Evolutionary conservation across 805 yeast genomes (phyloP).

Genomic region (Barnettozyma populi): DNA sequence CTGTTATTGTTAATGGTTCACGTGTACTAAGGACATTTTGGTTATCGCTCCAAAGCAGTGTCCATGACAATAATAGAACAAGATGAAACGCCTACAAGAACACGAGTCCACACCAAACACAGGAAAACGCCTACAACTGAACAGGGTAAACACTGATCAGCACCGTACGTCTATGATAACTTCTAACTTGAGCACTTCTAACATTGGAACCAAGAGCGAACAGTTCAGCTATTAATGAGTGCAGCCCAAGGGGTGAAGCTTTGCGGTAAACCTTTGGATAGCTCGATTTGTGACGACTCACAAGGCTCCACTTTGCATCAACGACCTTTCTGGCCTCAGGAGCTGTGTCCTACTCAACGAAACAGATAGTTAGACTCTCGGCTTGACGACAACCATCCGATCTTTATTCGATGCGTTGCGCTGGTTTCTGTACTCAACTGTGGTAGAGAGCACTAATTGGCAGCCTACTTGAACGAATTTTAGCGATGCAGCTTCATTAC

Average conservation of each 20-base stretch:
- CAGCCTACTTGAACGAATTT: too few relatives aligned
- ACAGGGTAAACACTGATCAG: background rate
- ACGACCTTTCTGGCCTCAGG: background rate
- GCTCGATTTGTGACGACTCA: background rate
- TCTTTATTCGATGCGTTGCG: too few relatives aligned
- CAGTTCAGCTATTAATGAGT: background rate
- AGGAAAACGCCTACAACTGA: background rate
- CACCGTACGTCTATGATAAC: background rate
- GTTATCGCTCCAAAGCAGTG: too few relatives aligned
- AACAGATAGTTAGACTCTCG: background rate
- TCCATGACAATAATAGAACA: background rate
- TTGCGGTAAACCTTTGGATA: background rate
- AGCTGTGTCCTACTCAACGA: background rate
- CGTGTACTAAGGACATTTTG: too few relatives aligned
- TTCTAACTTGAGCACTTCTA: background rate
- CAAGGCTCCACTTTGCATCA: background rate
- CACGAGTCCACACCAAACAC: background rate
- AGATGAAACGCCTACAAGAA: background rate
- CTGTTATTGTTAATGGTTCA: too few relatives aligned
- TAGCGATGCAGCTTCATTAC: too few relatives aligned
- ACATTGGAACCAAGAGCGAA: background rate
- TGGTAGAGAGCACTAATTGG: too few relatives aligned
- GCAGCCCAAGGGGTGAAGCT: background rate
- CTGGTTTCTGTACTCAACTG: too few relatives aligned
- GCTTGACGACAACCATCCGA: background rate